Evolutionary conservation across 2,329 filamentous ascomycete species (phyloP), one percentile per base, ranked within the genome.

Genomic region (Reticulascus tulasneorum): DNA sequence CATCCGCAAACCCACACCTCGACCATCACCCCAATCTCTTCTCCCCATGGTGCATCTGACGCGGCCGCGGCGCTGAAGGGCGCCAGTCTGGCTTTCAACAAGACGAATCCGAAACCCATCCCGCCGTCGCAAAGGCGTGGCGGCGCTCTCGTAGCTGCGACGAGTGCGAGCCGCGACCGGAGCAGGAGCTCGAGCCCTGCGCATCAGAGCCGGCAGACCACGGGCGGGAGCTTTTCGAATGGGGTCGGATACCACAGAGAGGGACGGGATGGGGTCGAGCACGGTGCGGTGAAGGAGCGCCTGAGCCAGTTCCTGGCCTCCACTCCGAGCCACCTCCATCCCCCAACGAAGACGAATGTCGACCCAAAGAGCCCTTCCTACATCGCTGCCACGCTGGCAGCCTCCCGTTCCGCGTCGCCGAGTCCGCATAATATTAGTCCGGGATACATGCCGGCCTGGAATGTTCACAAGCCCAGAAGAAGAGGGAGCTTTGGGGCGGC

Each of bases 341-440:
- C 45, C 22, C 41, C 40, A 24, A 38, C 45, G 26, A 44, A 35
- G 40, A 38, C 45, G 26, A 44, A 35, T 40, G 38, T 52, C 36
- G 67, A 68, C 38, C 51, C 61, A 11, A 72, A 70, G 40, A 80
- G 73, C 29, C 69, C 79, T 6, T 82, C 76, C 6, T 73, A 75
- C 42, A 75, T 82, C 43, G 79, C 79, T 10, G 78, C 78, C 10
- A 76, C 69, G 20, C 59, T 80, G 18, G 79, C 77, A 3, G 39
- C 44, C 15, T 47, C 44, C 17, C 24, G 44, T 3, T 44, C 44
- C 22, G 44, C 35, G n/a, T 44, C 44, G 21, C 45, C 43, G 6
- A 45, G 30, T n/a, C 40, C 38, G 9, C 41, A 46, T 30, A 35
- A 42, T 22, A 12, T 33, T 21, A 40, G 30, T 28, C 42, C 40